These are phyloP conservation scores for Boletus pseudopeckii DNA, from an alignment of 768 basidiomycete species.

Conservation along the genomic window DNA sequence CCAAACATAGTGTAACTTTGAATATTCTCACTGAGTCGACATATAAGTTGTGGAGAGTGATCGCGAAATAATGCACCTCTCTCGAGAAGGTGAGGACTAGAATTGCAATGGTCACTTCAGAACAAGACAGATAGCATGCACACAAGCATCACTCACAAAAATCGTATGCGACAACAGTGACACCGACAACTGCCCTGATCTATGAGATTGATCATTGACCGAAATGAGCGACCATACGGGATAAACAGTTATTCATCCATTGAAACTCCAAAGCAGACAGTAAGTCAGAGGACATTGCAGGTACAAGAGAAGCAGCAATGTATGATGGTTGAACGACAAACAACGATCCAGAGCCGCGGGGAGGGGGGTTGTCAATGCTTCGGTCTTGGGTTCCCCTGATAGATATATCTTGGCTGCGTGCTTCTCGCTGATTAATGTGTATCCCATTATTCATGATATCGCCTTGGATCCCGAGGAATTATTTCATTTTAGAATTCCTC, in stretches of 20 bases:
- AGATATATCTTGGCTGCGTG: no score
- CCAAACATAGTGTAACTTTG: no score
- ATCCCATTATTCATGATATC: no score
- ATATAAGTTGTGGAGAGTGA: no score
- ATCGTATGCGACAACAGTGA: slow-evolving; percentile 2
- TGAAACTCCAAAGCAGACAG: not conserved
- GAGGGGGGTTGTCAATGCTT: not conserved
- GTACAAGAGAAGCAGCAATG: no score
- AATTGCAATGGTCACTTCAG: not conserved
- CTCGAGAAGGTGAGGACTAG: slow-evolving; percentile 7
- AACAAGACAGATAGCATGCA: not conserved
- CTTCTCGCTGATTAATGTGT: no score
- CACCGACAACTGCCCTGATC: not conserved
- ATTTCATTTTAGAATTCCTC: no score
- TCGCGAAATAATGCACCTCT: not conserved
- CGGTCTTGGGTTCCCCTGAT: no score
- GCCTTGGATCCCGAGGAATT: no score
- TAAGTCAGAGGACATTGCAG: not conserved
- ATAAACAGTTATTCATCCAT: not conserved
- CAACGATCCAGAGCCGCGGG: not conserved
- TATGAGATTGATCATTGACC: not conserved
- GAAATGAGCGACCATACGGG: not conserved
- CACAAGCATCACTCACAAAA: not conserved
- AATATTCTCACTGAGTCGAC: no score
- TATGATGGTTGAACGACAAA: not conserved